Conservation (phyloP, 2,329 filamentous ascomycete species). For the Chrysoporthe cubensis region DNA sequence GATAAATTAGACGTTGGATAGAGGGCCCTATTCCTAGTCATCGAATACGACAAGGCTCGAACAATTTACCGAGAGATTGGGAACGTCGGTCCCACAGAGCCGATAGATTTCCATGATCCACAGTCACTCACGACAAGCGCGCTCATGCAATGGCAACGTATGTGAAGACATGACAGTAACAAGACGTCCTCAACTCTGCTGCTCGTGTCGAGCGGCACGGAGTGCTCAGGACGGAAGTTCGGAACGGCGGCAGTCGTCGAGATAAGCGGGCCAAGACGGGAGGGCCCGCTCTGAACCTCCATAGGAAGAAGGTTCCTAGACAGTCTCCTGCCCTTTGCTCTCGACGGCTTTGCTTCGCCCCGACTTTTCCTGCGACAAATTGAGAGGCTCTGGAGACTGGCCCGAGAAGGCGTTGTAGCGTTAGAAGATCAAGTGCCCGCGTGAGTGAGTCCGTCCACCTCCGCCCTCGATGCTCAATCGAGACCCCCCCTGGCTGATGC, state of each 20-base stretch:
- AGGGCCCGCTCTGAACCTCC: conserved; percentile 8
- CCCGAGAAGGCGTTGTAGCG: background rate
- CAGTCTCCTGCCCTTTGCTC: background rate
- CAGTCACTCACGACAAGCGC: no score
- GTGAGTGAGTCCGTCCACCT: background rate
- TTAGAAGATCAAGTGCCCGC: background rate
- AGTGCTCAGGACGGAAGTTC: conserved; percentile 19
- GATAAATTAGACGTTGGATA: background rate
- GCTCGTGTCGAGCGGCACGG: background rate
- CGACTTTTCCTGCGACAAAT: background rate
- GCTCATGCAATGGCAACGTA: no score
- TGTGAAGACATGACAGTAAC: background rate
- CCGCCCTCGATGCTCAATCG: background rate
- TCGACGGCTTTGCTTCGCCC: background rate
- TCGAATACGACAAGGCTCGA: background rate
- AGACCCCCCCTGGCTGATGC: background rate
- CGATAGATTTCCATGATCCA: no score
- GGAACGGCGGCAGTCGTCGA: conserved; percentile 23
- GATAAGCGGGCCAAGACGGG: conserved; percentile 25
- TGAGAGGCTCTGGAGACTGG: background rate
- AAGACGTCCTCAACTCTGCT: background rate
- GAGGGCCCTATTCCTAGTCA: background rate
- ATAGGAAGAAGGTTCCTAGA: background rate
- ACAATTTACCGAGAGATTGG: background rate
- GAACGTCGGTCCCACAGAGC: no score